Percentiles rank a stretch among this genome's conserved stretches.
phyloP scores from a whole-genome alignment of 768 basidiomycete species.

The Boletus insuetus region DNA sequence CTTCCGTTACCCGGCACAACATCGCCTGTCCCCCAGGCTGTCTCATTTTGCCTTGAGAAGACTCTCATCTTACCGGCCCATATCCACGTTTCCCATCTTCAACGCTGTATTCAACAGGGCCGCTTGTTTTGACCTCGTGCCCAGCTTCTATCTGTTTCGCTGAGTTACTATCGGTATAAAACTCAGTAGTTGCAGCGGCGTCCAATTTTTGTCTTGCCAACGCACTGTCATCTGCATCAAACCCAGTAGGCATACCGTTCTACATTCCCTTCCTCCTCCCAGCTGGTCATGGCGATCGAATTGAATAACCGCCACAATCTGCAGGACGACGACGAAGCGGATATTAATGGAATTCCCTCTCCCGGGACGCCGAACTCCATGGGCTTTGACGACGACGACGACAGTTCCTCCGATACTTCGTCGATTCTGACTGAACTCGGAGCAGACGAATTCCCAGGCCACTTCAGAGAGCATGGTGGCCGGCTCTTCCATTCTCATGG shows the following conservation, averaged over 20 bases:
- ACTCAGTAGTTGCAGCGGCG: slow-evolving; percentile 37
- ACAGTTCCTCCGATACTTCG: slow-evolving; percentile 39
- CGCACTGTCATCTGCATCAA: slow-evolving; percentile 32
- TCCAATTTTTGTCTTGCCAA: slow-evolving; percentile 39
- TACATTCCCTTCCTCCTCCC: slow-evolving; percentile 4
- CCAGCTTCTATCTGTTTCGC: slow-evolving; percentile 39
- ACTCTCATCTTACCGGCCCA: slow-evolving; percentile 12
- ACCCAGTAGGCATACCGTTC: slow-evolving; percentile 18
- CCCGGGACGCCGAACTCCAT: slow-evolving; percentile 5
- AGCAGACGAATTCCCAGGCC: slow-evolving; percentile 53
- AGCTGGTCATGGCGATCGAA: slow-evolving; percentile 29
- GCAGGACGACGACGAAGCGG: slow-evolving; percentile 18
- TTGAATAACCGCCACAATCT: slow-evolving; percentile 21
- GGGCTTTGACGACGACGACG: slow-evolving; percentile 33
- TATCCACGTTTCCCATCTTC: slow-evolving; percentile 23
- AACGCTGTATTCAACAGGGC: slow-evolving; percentile 27
- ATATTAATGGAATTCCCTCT: slow-evolving; percentile 10
- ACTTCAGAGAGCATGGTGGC: slow-evolving; percentile 56
- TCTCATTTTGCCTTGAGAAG: slow-evolving; percentile 14
- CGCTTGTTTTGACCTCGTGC: slow-evolving; percentile 35
- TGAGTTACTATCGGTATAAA: slow-evolving; percentile 40
- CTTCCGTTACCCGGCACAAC: slow-evolving; percentile 5
- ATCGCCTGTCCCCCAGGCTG: slow-evolving; percentile 4
- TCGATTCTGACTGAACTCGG: slow-evolving; percentile 45
- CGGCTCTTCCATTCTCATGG: slow-evolving; percentile 69